Conservation (phyloP, 106 monocot species). For the Ottelia alismoides region DNA sequence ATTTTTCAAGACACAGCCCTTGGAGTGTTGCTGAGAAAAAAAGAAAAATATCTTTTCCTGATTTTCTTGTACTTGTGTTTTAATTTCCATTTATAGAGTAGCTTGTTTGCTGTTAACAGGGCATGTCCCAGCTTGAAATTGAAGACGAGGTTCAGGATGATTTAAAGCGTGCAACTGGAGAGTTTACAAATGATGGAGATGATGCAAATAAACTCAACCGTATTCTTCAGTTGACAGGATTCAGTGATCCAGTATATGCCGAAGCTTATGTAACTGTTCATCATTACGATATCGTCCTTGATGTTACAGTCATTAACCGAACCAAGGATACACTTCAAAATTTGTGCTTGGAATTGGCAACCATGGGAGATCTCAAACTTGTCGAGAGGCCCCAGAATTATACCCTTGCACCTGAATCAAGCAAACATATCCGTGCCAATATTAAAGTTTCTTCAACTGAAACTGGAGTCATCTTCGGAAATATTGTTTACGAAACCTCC, state of each 20-base stretch:
- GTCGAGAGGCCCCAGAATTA: slow-evolving; percentile 93
- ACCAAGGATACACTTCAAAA: slow-evolving; percentile 91
- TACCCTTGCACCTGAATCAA: slow-evolving; percentile 77
- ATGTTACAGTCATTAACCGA: slow-evolving; percentile 85
- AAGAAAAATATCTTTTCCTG: too few relatives aligned
- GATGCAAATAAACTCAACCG: slow-evolving; percentile 80
- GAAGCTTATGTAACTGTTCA: slow-evolving; percentile 90
- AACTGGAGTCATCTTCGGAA: slow-evolving; percentile 91
- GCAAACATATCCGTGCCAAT: slow-evolving; percentile 75
- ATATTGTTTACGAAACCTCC: slow-evolving; percentile 91
- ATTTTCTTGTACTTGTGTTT: too few relatives aligned
- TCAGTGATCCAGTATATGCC: slow-evolving; percentile 89
- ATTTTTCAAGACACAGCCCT: too few relatives aligned
- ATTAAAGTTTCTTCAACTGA: slow-evolving; percentile 96
- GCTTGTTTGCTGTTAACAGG: too few relatives aligned
- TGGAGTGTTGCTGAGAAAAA: too few relatives aligned
- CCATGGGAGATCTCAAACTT: slow-evolving; percentile 93
- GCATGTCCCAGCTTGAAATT: slow-evolving; percentile 88
- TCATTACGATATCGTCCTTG: slow-evolving; percentile 93
- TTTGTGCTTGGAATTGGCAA: slow-evolving; percentile 77
- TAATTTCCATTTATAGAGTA: too few relatives aligned
- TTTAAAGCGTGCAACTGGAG: slow-evolving; percentile 84
- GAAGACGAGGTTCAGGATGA: slow-evolving; percentile 95
- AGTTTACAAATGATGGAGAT: slow-evolving; percentile 74
- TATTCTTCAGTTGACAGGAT: slow-evolving; percentile 84